Evolutionary conservation across 2,329 filamentous ascomycete species (phyloP), one percentile per base, ranked within the genome.

Genomic region (Aspergillus sojae): DNA sequence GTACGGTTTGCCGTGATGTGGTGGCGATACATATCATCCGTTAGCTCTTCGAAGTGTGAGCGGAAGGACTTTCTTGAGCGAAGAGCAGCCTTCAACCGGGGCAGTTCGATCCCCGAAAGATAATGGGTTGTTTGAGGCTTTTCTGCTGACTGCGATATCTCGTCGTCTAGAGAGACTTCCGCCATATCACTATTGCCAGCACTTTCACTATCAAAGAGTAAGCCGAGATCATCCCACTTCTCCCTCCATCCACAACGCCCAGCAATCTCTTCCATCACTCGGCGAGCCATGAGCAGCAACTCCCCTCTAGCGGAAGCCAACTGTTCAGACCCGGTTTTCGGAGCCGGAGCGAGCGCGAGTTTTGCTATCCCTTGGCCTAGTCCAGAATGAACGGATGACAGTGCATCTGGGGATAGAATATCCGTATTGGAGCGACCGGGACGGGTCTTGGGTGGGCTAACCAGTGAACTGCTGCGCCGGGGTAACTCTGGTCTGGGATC

Each of bases 241-340:
- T 92, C 87, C 58, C 83, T 86, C 94, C 93, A 97, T 4, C 87
- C 88, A 26, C 87, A 83, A 63, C 87, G 86, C 71, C 86, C 88
- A 2, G 92, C 94, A 54, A 93, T 80, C 56, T 89, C 85, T 70
- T 94, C 90, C 0, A 98, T 82, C 5, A 95, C 86, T 66, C 91
- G 92, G 61, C 94, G 85, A 10, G 93, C 94, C 46, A 97, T 80
- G 61, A 92, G 82, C 65, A 93, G 90, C 2, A 98, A 83, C 72
- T 97, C 93, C 6, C 92, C 94, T 71, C 94, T 86, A 64, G 89
- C 88, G 52, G 92, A 91, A 41, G 94, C 92, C 28, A 98, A 82
- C 60, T 96, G 91, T 73, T 96, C 91, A 0, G 94, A 81, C 0
- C 94, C 93, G 16, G 81, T 81, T 63, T 80, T 82, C 1, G 75